These are phyloP conservation scores for Trapa incisa DNA, from an alignment of 345 rosid species.

Conservation along the genomic window DNA sequence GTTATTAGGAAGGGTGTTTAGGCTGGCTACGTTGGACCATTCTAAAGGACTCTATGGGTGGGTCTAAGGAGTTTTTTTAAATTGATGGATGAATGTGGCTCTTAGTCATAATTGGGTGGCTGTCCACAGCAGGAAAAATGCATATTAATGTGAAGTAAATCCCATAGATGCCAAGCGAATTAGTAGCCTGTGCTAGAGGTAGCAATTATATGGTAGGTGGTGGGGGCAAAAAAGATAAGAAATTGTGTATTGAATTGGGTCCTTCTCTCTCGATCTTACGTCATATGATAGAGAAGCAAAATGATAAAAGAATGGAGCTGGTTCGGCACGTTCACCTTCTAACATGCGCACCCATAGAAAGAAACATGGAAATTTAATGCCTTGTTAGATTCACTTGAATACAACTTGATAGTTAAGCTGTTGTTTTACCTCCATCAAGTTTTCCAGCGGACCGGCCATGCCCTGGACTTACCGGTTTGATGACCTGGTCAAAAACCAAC, in stretches of 20 bases:
- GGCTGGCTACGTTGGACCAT: no score
- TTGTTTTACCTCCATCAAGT: background rate
- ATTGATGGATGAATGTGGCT: no score
- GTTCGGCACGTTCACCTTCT: background rate
- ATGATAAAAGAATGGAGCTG: background rate
- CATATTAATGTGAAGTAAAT: no score
- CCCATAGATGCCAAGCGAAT: no score
- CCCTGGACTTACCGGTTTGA: no score
- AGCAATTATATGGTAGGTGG: background rate
- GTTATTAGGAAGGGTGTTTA: no score
- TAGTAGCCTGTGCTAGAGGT: background rate
- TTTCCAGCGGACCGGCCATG: background rate
- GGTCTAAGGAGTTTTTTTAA: no score
- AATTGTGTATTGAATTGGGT: background rate
- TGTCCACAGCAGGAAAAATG: no score
- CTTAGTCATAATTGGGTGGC: no score
- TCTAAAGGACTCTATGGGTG: no score
- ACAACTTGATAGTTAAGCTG: background rate
- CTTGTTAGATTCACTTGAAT: background rate
- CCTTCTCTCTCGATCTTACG: slow-evolving; percentile 1
- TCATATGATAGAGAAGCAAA: background rate
- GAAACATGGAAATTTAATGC: background rate
- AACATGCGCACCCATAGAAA: background rate
- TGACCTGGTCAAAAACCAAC: no score
- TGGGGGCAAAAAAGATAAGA: background rate